Evolutionary conservation across 2,329 filamentous ascomycete species (phyloP).

Genomic region (Monilinia laxa): DNA sequence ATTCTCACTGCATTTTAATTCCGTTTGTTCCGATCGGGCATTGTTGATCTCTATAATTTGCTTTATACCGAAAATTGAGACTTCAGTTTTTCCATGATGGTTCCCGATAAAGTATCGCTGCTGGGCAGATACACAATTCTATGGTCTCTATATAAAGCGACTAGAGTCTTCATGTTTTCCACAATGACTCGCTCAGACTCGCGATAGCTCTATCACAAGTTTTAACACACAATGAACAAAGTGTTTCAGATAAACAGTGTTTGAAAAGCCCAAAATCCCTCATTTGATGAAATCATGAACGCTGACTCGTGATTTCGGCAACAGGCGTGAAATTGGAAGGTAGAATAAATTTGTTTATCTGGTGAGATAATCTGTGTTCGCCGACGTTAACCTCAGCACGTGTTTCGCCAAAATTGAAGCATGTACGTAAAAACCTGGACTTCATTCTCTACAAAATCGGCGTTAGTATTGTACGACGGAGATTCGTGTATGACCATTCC

Average conservation of each 20-base stretch:
- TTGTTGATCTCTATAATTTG: neutral
- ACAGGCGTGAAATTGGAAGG: neutral
- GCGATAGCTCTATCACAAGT: neutral
- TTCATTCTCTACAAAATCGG: rapidly evolving
- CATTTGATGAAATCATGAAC: neutral
- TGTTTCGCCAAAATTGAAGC: neutral
- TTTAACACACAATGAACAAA: neutral
- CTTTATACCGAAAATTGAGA: neutral
- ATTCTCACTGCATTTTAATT: constrained; percentile 1
- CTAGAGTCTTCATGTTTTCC: neutral
- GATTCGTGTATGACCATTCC: neutral
- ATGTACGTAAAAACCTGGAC: neutral
- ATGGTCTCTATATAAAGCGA: neutral
- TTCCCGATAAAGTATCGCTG: neutral
- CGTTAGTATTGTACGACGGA: neutral
- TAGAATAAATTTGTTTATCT: neutral
- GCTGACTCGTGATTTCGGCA: neutral
- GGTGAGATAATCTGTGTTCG: neutral
- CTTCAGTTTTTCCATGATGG: neutral
- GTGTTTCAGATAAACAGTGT: constrained; percentile 5
- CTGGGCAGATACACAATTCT: neutral
- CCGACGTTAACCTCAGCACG: neutral
- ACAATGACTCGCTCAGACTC: neutral
- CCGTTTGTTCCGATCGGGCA: constrained; percentile 1
- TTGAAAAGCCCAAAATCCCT: neutral